Conservation (phyloP, 1,284 basidiomycete species). For the Polyporus tsugae region DNA sequence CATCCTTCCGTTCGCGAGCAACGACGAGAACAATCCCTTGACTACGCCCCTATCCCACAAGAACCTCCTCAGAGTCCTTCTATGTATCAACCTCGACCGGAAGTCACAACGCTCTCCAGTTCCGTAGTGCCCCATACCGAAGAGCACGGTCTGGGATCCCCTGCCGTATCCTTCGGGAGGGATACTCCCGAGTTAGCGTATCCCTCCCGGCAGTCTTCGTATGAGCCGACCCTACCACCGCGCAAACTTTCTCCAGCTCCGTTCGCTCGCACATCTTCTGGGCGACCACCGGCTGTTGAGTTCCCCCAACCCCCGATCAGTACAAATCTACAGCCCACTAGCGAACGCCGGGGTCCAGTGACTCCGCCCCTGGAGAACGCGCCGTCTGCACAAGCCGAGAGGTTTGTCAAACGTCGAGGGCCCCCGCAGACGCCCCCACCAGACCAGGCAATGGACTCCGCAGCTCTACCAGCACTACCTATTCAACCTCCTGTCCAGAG, state of each 20-base stretch:
- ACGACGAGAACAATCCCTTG: slow-evolving; percentile 25
- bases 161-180: slow-evolving; percentile 11
- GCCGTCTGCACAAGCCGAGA: background rate
- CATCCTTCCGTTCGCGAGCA: background rate
- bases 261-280: background rate
- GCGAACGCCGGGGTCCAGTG: slow-evolving; percentile 7
- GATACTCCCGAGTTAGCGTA: slow-evolving; percentile 16
- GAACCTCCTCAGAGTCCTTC: background rate
- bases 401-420: background rate
- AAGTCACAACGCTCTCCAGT: background rate
- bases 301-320: background rate
- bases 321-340: background rate
- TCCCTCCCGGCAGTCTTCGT: slow-evolving; percentile 6
- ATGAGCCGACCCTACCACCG: background rate
- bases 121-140: background rate
- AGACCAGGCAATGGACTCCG: background rate
- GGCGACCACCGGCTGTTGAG: background rate
- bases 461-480: background rate
- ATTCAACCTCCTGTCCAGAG: background rate
- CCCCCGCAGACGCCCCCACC: background rate
- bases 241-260: background rate
- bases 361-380: background rate
- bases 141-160: slow-evolving; percentile 4
- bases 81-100: background rate
- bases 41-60: slow-evolving; percentile 17